Conservation (phyloP, 371 early-diverging fungal species). For the Rhizomucor miehei region DNA sequence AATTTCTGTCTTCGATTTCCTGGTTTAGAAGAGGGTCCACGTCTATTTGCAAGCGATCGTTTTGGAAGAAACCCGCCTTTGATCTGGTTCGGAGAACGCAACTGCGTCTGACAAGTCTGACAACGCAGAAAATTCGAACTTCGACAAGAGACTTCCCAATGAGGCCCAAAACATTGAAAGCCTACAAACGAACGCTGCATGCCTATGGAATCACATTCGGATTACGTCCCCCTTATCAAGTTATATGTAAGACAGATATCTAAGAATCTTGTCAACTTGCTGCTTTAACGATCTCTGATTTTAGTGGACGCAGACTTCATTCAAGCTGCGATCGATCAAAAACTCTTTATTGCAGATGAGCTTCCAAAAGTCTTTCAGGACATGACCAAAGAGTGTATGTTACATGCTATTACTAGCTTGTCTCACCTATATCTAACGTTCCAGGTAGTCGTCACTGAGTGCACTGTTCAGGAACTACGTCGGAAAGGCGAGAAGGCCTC, state of each 20-base stretch:
- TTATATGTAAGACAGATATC: conserved; percentile 57
- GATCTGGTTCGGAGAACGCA: too few species aligned
- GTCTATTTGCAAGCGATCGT: too few species aligned
- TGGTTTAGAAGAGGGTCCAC: too few species aligned
- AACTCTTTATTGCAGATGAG: conserved; percentile 54
- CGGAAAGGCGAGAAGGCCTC: conserved; percentile 57
- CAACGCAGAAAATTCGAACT: too few species aligned
- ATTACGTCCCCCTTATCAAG: conserved; percentile 88
- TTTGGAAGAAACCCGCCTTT: too few species aligned
- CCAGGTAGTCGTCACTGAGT: conserved; percentile 74
- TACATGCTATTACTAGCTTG: neutral
- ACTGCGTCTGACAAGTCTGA: too few species aligned
- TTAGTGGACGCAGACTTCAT: conserved; percentile 78
- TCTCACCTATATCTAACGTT: neutral
- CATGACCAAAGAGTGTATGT: conserved; percentile 58
- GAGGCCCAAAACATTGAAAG: conserved; percentile 77
- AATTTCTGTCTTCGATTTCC: too few species aligned
- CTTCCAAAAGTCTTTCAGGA: conserved; percentile 58
- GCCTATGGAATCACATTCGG: conserved; percentile 76
- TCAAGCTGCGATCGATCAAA: conserved; percentile 54
- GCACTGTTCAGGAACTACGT: conserved; percentile 73
- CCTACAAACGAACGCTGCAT: conserved; percentile 74
- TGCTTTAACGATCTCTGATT: neutral
- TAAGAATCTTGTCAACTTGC: neutral
- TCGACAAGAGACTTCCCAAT: too few species aligned